Base-by-base conservation (phyloP, 208 protist genomes). In the Trypanosoma brucei region DNA sequence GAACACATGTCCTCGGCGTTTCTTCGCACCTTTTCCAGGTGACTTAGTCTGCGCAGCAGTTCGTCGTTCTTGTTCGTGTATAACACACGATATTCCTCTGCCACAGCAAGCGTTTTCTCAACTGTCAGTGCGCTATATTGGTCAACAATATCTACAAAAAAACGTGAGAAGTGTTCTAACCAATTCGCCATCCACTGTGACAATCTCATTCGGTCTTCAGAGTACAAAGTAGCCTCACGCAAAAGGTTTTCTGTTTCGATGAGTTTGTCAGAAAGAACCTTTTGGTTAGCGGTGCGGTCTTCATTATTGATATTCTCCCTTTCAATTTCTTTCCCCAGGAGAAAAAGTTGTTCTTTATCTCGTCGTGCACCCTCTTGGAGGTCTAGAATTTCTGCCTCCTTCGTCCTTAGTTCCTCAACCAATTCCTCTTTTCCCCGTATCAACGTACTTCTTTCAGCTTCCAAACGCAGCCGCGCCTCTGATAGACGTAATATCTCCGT, bases 321-420 rank as follows among this genome's bases (percentile, higher is more conserved):
- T n/a, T 59, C 34, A 33, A 63, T n/a, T 45, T 57, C 57, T 36
- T 62, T 53, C 65, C 37, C 58, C 50, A 70, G 48, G 22, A 56
- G 6, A 22, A 7, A 48, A 22, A 62, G 45, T 48, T 31, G 40
- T 58, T 58, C 50, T 46, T 62, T 57, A 52, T n/a, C 8, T 6
- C 50, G 30, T 46, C 8, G 9, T 31, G 22, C 50, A 7, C 6
- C 50, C 31, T 54, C 31, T 31, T 61, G 39, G 31, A 44, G 9
- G 30, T 14, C 3, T 33, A 49, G 5, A 31, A 61, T 56, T 6
- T 22, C 62, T 37, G 5, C 55, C 48, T 33, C n/a, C 45, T 59
- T 54, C 13, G 54, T n/a, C 46, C 55, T 35, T 48, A 64, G 31
- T 56, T 11, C 5, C 34, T 3, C 55, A 34, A 65, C 2, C 33